Evolutionary conservation across 345 rosid genomes (phyloP), one percentile per base, ranked within the genome.

Genomic region (Orychophragmus violaceus): DNA sequence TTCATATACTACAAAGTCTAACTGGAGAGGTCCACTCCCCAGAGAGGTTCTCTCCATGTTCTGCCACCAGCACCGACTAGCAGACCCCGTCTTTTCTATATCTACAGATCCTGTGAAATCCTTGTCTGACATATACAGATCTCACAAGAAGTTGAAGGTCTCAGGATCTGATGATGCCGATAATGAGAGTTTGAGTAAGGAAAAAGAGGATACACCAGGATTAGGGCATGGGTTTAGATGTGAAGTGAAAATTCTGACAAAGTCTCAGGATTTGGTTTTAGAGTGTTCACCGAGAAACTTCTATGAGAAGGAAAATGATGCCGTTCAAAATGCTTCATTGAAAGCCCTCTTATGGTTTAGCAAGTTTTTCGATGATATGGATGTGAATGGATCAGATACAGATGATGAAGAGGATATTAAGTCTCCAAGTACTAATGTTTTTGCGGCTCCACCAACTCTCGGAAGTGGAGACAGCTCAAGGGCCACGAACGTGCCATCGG

Each of bases 1-100:
- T 27, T 65, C 77, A 28, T 90, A 76, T 70, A 90, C 95, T 10
- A 80, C 89, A 42, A 90, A 77, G 74, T 63, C 89, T 70, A 85
- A 86, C 49, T 94, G 99, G 99, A 86, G 84, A 69, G 97, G 96
- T 63, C 80, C 84, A 64, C 76, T 76, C 46, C 99, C 99, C 9
- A 85, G 82, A 79, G 99, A 94, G 71, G 79, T 88, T 44, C 81
- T 90, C 25, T 52, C 78, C 68, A 46, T 82, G 60, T 88, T 94
- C 75, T 94, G 99, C 81, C 92, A 90, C 74, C 88, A 79, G 80
- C 94, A 90, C 42, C 76, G 82, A 62, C 83, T 90, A 46, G 77
- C 87, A 64, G 99, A 94, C 70, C 99, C 99, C 11, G 76, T 76
- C 67, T 81, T 90, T 71, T 58, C 79, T 41, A 29, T 62, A 49